Percentiles rank a stretch among this genome's conserved stretches.
These are phyloP conservation scores for Leccinum variicolor DNA, from an alignment of 768 basidiomycete species.

Conservation along the genomic window DNA sequence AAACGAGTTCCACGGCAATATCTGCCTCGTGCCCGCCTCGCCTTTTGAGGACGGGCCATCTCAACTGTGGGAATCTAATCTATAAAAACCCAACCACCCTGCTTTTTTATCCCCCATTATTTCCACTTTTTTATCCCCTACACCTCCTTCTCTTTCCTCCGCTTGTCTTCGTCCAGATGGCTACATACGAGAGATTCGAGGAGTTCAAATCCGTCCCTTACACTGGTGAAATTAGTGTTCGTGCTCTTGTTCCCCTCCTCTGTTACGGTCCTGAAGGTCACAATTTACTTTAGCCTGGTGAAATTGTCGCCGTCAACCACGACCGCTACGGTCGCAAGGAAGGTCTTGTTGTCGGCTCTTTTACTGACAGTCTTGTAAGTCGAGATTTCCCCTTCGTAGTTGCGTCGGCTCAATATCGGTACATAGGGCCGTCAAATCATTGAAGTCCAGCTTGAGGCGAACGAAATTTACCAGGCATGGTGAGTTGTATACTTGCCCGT, in stretches of 20 bases:
- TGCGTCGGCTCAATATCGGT: not conserved
- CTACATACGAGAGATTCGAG: slow-evolving; percentile 34
- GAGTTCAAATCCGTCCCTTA: slow-evolving; percentile 25
- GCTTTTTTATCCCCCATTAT: slow-evolving; percentile 23
- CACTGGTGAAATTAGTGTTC: slow-evolving; percentile 37
- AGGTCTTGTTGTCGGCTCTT: slow-evolving; percentile 76
- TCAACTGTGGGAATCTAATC: slow-evolving; percentile 39
- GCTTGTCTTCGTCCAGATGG: slow-evolving; percentile 33
- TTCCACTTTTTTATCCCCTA: slow-evolving; percentile 27
- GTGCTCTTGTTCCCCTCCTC: slow-evolving; percentile 4
- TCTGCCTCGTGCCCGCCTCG: slow-evolving; percentile 53
- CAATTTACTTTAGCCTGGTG: slow-evolving; percentile 54
- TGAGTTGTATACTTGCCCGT: slow-evolving; percentile 22
- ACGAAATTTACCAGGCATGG: slow-evolving; percentile 69
- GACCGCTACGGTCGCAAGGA: slow-evolving; percentile 62
- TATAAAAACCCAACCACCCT: slow-evolving; percentile 42
- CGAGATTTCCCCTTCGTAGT: not conserved
- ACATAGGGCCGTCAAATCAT: slow-evolving; percentile 75
- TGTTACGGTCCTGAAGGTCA: not conserved
- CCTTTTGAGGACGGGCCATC: slow-evolving; percentile 26
- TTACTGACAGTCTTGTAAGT: slow-evolving; percentile 67
- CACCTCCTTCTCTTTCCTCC: slow-evolving; percentile 16
- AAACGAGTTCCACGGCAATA: slow-evolving; percentile 21
- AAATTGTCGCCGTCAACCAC: slow-evolving; percentile 75
- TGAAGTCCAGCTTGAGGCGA: slow-evolving; percentile 74